These are phyloP conservation scores for Glarea lozoyensis DNA, from an alignment of 495 filamentous ascomycete genomes.

Conservation along the genomic window DNA sequence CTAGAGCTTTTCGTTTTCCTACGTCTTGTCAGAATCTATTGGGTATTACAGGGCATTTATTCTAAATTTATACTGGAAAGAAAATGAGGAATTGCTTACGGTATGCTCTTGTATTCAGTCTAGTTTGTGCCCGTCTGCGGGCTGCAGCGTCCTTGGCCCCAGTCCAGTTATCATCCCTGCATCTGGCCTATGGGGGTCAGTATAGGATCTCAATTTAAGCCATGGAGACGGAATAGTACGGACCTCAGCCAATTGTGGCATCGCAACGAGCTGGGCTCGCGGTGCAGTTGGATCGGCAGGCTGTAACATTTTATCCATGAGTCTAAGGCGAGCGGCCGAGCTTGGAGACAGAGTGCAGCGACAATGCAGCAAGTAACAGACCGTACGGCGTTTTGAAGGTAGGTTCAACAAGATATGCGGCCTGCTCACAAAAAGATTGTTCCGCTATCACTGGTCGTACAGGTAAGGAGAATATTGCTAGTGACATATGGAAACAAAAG, in stretches of 20 bases:
- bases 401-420: constrained; percentile 23
- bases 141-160: constrained; percentile 29
- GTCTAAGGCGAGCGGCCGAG: too few species aligned
- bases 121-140: constrained; percentile 22
- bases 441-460: too few species aligned
- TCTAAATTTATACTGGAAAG: constrained; percentile 16
- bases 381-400: constrained; percentile 11
- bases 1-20: constrained; percentile 30
- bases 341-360: constrained; percentile 19
- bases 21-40: constrained; percentile 21
- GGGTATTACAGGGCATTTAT: constrained; percentile 6
- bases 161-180: constrained; percentile 35
- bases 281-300: constrained; percentile 22
- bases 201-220: constrained; percentile 16
- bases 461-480: too few species aligned
- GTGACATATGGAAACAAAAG: too few species aligned
- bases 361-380: constrained; percentile 22
- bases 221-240: constrained; percentile 15
- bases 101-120: constrained; percentile 36
- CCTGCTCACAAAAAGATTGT: constrained; percentile 32
- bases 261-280: constrained; percentile 27
- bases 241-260: constrained; percentile 35
- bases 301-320: constrained; percentile 26
- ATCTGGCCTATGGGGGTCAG: constrained; percentile 27
- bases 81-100: constrained; percentile 27